phyloP scores from a whole-genome alignment of 257 asterid species.

The Rhazya stricta region DNA sequence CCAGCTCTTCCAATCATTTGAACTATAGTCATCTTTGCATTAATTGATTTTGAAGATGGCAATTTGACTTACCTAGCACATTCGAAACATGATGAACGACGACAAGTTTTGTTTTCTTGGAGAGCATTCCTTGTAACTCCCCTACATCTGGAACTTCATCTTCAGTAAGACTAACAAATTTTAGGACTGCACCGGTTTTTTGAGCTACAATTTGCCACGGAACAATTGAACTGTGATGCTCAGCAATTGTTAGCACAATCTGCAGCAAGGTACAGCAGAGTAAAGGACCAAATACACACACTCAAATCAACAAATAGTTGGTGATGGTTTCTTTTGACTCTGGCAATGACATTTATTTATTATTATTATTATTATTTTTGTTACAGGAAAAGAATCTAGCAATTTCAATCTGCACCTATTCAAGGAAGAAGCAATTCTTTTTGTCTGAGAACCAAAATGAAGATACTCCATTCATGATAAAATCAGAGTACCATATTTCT shows the following conservation, averaged over 20 bases:
- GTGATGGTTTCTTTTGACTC: neutral
- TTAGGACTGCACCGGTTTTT: constrained; percentile 84
- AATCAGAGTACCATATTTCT: neutral
- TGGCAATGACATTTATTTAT: neutral
- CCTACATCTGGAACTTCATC: constrained; percentile 78
- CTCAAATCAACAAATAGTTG: neutral
- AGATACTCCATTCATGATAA: neutral
- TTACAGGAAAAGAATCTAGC: neutral
- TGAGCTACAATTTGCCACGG: constrained; percentile 99
- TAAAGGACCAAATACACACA: neutral
- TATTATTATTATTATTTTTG: neutral
- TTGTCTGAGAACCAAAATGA: neutral
- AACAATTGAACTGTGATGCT: constrained; percentile 95
- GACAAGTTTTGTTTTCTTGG: constrained; percentile 62
- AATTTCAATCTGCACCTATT: neutral
- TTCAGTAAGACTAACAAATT: constrained; percentile 55
- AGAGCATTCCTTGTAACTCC: constrained; percentile 52
- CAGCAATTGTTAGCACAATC: constrained; percentile 81
- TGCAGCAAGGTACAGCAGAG: constrained; percentile 32
- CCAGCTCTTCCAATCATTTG: neutral
- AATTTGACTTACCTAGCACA: constrained; percentile 59
- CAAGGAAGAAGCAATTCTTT: neutral
- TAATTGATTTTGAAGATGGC: neutral
- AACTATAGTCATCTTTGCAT: constrained; percentile 3
- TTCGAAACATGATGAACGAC: constrained; percentile 86